Base-by-base conservation (phyloP, 2,329 filamentous ascomycete genomes). In the Tolypocladium sp. region DNA sequence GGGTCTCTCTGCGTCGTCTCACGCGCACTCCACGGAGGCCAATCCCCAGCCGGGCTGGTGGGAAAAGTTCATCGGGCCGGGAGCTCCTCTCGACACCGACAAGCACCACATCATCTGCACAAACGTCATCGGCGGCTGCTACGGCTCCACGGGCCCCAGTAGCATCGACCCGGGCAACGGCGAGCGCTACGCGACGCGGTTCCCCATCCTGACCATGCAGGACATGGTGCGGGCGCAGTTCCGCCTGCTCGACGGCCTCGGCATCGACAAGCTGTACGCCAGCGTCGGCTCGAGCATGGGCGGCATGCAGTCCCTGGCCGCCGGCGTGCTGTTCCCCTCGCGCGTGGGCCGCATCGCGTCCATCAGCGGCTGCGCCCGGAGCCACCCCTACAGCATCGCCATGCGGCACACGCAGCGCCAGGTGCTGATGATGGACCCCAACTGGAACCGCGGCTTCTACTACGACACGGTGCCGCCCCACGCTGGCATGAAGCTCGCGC, bases 201-300 rank as follows among this genome's bases (percentile, higher is more conserved):
- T 99, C 70, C 94, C 94, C 3, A 95, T 99, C 65, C 76, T 99
- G 59, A 99, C 94, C 0, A 87, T 99, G 78, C 87, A 96, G 66
- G 94, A 99, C 73, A 99, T 99, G 94, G 94, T 97, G 37, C 86
- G 92, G 58, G 93, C 92, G 6, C 94, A 99, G 72, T 97, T 97
- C 76, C 82, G 90, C 51, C 82, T 99, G 37, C 81, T 99, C 15
- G 92, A 97, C 71, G 74, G 78, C 5, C 78, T 99, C 35, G 87
- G 87, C 7, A 88, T 99, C 53, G 70, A 83, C 30, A 90, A 85
- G 68, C 81, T 99, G 12, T 91, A 96, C 72, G 94, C 94, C 22
- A 96, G 91, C 60, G 93, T 99, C 25, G 94, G 94, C 17, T 91
- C 91, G 7, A 96, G 91, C 73, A 99, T 99, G 94, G 94, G 94